A percentile compares a stretch with the other conserved stretches of the same genome.
Evolutionary conservation across 2,329 filamentous ascomycete genomes (phyloP).

Genomic region (Pestalotiopsis sp.): DNA sequence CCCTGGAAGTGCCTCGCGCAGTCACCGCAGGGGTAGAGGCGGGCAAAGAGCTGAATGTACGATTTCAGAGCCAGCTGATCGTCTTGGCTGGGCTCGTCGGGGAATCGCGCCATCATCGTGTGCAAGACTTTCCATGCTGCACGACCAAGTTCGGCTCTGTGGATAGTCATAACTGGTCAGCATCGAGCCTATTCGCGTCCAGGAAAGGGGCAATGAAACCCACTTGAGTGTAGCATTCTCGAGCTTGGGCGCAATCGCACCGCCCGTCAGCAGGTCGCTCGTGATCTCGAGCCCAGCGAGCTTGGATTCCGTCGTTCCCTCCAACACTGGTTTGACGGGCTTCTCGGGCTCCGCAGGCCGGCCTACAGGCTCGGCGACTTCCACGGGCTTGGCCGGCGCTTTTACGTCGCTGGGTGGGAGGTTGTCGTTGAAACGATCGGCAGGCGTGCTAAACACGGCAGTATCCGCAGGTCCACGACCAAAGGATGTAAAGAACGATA

Average conservation of each 20-base stretch:
- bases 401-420: conserved; percentile 1
- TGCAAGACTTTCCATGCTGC: conserved; percentile 72
- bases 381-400: conserved; percentile 4
- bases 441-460: conserved; percentile 20
- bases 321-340: conserved; percentile 9
- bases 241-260: conserved; percentile 77
- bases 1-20: conserved; percentile 69
- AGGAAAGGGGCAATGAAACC: conserved; percentile 19
- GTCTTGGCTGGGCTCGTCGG: conserved; percentile 63
- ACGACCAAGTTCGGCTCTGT: conserved; percentile 64
- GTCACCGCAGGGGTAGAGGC: conserved; percentile 72
- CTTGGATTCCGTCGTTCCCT: conserved; percentile 21
- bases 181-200: background rate
- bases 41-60: conserved; percentile 67
- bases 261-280: conserved; percentile 59
- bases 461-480: conserved; percentile 24
- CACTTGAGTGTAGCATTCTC: conserved; percentile 83
- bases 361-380: background rate
- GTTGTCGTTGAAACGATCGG: conserved; percentile 4
- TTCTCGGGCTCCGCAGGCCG: background rate
- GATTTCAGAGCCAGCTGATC: conserved; percentile 65
- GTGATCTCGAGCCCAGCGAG: conserved; percentile 46
- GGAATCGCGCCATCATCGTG: conserved; percentile 71
- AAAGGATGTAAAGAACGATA: conserved; percentile 62
- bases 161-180: background rate